Evolutionary conservation across 1,284 basidiomycete species (phyloP).

Genomic region (Rhodotorula sp.): DNA sequence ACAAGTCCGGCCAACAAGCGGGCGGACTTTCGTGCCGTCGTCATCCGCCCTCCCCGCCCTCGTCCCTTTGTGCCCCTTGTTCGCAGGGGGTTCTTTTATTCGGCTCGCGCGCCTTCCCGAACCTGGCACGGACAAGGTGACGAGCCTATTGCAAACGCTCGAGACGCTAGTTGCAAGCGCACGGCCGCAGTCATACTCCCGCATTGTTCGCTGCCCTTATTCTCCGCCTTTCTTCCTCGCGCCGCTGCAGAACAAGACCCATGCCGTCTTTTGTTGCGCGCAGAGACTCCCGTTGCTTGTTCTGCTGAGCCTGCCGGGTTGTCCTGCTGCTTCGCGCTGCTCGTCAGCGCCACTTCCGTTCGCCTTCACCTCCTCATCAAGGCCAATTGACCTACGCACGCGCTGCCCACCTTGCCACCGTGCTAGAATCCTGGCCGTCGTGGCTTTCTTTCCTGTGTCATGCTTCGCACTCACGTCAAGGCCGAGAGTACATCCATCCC

Average conservation of each 20-base stretch:
- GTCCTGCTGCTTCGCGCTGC: background rate
- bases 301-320: background rate
- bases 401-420: background rate
- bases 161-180: too few species aligned
- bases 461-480: background rate
- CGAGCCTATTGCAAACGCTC: too few species aligned
- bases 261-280: background rate
- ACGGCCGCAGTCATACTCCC: background rate
- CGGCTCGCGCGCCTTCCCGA: too few species aligned
- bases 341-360: background rate
- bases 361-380: slow-evolving; percentile 1
- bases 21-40: background rate
- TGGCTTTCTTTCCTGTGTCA: background rate
- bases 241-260: background rate
- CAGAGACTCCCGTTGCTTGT: background rate
- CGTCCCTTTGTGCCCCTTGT: background rate
- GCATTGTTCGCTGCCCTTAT: background rate
- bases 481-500: background rate
- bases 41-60: background rate
- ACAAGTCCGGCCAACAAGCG: background rate
- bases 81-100: too few species aligned
- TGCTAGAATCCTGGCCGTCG: background rate
- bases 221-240: background rate
- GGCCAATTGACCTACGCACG: too few species aligned
- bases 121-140: too few species aligned